A percentile compares a stretch with the other conserved stretches of the same genome.
Evolutionary conservation across 1,284 basidiomycete species (phyloP).

Genomic region (Moesziomyces antarcticus): DNA sequence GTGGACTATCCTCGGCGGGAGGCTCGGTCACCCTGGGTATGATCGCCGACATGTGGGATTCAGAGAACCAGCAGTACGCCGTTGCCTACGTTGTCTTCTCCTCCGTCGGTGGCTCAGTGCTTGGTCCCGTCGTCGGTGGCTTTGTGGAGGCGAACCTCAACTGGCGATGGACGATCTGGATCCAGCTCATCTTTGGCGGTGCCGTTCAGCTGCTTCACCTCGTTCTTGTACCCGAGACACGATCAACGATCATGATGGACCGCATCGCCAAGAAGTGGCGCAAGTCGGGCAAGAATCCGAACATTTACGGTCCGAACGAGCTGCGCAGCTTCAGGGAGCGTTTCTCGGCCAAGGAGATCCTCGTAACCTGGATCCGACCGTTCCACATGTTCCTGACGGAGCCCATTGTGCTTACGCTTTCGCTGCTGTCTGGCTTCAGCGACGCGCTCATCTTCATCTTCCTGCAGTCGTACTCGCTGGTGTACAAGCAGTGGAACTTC

Average conservation of each 20-base stretch:
- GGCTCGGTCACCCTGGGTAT: slow-evolving; percentile 70
- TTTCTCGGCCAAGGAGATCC: slow-evolving; percentile 67
- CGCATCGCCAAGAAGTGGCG: slow-evolving; percentile 68
- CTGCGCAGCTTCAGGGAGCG: slow-evolving; percentile 62
- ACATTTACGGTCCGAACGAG: slow-evolving; percentile 68
- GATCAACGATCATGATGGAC: slow-evolving; percentile 68
- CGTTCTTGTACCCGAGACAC: slow-evolving; percentile 69
- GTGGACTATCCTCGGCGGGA: slow-evolving; percentile 67
- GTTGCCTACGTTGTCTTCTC: slow-evolving; percentile 64
- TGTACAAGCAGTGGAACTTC: slow-evolving; percentile 69
- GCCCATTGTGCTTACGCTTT: slow-evolving; percentile 69
- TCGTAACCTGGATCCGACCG: slow-evolving; percentile 67
- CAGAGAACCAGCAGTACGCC: slow-evolving; percentile 66
- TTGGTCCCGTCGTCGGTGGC: slow-evolving; percentile 64
- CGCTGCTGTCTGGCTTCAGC: slow-evolving; percentile 69
- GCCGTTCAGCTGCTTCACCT: slow-evolving; percentile 68
- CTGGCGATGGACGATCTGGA: slow-evolving; percentile 68
- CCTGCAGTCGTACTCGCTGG: slow-evolving; percentile 68
- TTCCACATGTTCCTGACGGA: slow-evolving; percentile 68
- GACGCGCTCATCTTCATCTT: slow-evolving; percentile 70
- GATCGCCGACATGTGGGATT: slow-evolving; percentile 65
- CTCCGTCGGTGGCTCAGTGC: slow-evolving; percentile 68
- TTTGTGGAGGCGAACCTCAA: slow-evolving; percentile 40
- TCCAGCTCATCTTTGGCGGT: slow-evolving; percentile 69
- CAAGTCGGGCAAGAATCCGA: slow-evolving; percentile 45